Percentiles rank a stretch among this genome's conserved stretches.
phyloP scores from a whole-genome alignment of 305 asterid species.

The Solanum hybrid region DNA sequence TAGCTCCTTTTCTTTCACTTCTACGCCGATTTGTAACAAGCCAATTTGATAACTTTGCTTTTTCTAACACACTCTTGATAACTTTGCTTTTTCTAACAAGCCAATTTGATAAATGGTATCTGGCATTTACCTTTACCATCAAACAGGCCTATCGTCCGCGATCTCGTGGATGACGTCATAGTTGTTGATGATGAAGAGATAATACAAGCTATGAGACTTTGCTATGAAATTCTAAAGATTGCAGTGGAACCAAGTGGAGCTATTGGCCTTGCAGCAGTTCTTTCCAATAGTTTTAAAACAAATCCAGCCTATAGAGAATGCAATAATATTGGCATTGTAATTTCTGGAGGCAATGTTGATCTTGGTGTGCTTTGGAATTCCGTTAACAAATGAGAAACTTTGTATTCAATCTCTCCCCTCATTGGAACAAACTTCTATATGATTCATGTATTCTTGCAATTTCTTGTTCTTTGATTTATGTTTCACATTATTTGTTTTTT shows the following conservation, averaged over 20 bases:
- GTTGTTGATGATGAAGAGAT: conserved; percentile 73
- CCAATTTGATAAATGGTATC: neutral
- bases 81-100: neutral
- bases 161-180: conserved; percentile 76
- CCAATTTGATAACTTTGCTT: neutral
- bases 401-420: neutral
- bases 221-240: conserved; percentile 73
- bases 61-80: neutral
- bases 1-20: neutral
- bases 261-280: conserved; percentile 84
- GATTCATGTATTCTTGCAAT: neutral
- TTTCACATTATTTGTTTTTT: neutral
- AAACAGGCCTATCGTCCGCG: conserved; percentile 84
- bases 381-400: conserved; percentile 16
- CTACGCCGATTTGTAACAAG: neutral
- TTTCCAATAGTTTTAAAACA: conserved; percentile 45
- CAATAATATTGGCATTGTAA: conserved; percentile 51
- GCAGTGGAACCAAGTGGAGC: conserved; percentile 97
- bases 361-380: conserved; percentile 73
- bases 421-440: neutral
- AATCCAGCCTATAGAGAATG: conserved; percentile 44
- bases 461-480: neutral
- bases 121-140: neutral
- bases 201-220: conserved; percentile 61
- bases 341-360: conserved; percentile 94